phyloP scores from a whole-genome alignment of 2,329 filamentous ascomycete genomes.

The Reticulascus tulasneorum region DNA sequence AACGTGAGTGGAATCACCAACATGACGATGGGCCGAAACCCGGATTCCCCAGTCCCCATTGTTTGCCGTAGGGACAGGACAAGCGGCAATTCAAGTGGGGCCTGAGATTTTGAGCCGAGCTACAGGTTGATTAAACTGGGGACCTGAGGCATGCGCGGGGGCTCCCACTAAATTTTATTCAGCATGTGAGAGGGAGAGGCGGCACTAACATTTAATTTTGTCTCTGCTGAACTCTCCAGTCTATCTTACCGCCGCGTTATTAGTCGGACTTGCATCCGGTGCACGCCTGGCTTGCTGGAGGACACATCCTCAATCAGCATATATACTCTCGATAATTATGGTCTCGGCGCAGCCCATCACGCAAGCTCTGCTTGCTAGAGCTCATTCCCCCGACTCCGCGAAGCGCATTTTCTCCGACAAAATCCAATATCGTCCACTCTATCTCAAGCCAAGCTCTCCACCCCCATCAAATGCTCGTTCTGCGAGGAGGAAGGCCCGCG shows the following conservation, averaged over 20 bases:
- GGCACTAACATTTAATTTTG: constrained; percentile 18
- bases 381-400: constrained; percentile 71
- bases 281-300: not conserved
- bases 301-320: not conserved
- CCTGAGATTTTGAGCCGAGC: too few relatives aligned
- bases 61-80: too few relatives aligned
- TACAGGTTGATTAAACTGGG: too few relatives aligned
- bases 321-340: not conserved
- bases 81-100: too few relatives aligned
- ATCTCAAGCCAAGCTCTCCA: constrained; percentile 73
- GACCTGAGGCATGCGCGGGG: too few relatives aligned
- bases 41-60: constrained; percentile 1
- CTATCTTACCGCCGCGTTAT: too few relatives aligned
- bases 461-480: constrained; percentile 54
- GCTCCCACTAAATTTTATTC: too few relatives aligned
- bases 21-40: not conserved
- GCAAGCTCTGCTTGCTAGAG: constrained; percentile 66
- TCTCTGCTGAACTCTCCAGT: not conserved
- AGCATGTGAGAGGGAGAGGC: too few relatives aligned
- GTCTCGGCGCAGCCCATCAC: constrained; percentile 39
- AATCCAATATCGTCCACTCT: constrained; percentile 76
- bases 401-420: constrained; percentile 74
- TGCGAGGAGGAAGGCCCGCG: constrained; percentile 47
- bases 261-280: too few relatives aligned
- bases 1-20: not conserved